These are phyloP conservation scores for Eragrostis tef DNA, from an alignment of 202 grass and related monocot genomes.

Conservation along the genomic window DNA sequence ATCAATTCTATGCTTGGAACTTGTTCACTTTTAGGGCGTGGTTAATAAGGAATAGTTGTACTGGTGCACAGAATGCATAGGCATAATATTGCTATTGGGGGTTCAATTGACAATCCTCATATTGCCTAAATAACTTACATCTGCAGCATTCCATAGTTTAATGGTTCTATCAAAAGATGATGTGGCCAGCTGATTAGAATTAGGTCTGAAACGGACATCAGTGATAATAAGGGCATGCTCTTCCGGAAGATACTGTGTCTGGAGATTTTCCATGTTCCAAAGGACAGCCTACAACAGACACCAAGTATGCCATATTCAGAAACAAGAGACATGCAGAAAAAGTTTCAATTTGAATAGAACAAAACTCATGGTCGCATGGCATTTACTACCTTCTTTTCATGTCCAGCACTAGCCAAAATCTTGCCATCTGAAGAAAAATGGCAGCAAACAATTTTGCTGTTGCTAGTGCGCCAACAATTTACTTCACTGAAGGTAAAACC, in stretches of 20 bases:
- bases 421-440: conserved; percentile 97
- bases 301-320: conserved; percentile 23
- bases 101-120: conserved; percentile 6
- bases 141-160: conserved; percentile 86
- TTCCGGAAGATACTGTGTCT: conserved; percentile 80
- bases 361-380: conserved; percentile 23
- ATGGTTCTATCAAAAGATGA: conserved; percentile 92
- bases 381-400: conserved; percentile 87
- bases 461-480: conserved; percentile 76
- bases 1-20: neutral
- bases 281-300: conserved; percentile 72
- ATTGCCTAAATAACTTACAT: conserved; percentile 58
- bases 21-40: neutral
- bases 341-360: conserved; percentile 21
- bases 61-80: neutral
- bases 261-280: conserved; percentile 97
- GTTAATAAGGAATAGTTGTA: neutral
- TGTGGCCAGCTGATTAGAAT: conserved; percentile 80
- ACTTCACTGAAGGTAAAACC: conserved; percentile 93
- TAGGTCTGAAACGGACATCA: conserved; percentile 95
- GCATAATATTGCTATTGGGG: neutral
- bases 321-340: conserved; percentile 35
- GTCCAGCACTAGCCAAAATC: conserved; percentile 91
- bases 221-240: conserved; percentile 77
- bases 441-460: conserved; percentile 95